These are phyloP conservation scores for Trichosanthes truncata DNA, from an alignment of 306 rosid genomes.

Conservation along the genomic window DNA sequence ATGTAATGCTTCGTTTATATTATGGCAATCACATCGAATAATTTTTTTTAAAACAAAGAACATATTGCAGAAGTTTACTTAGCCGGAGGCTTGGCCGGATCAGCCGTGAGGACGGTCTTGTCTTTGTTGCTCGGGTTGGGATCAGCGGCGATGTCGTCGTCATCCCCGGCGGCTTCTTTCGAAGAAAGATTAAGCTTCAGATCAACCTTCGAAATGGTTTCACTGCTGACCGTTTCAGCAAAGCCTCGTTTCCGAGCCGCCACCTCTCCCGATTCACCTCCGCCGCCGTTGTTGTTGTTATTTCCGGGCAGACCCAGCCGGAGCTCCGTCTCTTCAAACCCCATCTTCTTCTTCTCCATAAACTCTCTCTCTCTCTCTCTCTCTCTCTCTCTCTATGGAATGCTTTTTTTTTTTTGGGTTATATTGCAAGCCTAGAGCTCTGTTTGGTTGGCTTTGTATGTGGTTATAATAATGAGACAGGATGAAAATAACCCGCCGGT, in stretches of 20 bases:
- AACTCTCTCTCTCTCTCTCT: not conserved
- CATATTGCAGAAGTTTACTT: constrained; percentile 39
- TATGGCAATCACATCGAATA: not conserved
- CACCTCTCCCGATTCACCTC: not conserved
- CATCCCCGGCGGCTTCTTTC: not conserved
- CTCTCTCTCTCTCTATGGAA: constrained; percentile 2
- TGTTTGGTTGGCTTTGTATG: constrained; percentile 24
- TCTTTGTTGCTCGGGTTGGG: constrained; percentile 16
- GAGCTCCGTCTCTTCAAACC: constrained; percentile 14
- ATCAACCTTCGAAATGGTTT: constrained; percentile 19
- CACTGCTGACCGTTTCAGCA: constrained; percentile 23
- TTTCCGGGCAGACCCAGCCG: not conserved
- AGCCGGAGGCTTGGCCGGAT: constrained; percentile 72
- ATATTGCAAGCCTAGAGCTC: constrained; percentile 14
- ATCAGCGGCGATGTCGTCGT: not conserved
- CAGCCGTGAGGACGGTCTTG: constrained; percentile 34
- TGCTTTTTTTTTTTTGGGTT: constrained; percentile 24
- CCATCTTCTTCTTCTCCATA: constrained; percentile 11
- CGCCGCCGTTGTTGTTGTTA: not conserved
- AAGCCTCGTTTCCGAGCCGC: constrained; percentile 31
- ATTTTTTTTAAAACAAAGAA: not conserved
- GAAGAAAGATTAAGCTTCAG: constrained; percentile 40
- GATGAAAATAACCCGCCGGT: constrained; percentile 19
- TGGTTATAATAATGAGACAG: constrained; percentile 30
- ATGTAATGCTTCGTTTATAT: no score